A percentile compares a stretch with the other conserved stretches of the same genome.
These are phyloP conservation scores for Cyberlindnera lachancei DNA, from an alignment of 805 yeast genomes.

Conservation along the genomic window DNA sequence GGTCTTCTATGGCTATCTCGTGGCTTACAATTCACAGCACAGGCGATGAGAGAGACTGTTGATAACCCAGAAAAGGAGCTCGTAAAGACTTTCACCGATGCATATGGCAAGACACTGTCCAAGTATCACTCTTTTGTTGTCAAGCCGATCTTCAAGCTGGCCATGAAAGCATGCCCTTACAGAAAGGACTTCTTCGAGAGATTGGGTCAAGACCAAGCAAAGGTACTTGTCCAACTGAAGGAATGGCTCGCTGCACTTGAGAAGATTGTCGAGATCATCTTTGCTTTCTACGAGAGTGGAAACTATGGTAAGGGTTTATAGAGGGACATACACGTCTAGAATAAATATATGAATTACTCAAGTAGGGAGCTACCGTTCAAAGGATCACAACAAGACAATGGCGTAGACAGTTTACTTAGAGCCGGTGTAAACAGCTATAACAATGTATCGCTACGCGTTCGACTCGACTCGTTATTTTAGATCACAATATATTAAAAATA, in stretches of 20 bases:
- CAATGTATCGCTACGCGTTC: too few relatives aligned
- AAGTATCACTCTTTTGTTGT: conserved; percentile 77
- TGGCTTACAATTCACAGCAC: conserved; percentile 87
- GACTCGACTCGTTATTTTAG: too few relatives aligned
- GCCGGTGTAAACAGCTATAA: too few relatives aligned
- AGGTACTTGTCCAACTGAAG: conserved; percentile 55
- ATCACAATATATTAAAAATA: too few relatives aligned
- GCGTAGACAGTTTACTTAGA: too few relatives aligned
- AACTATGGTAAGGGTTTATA: conserved; percentile 86
- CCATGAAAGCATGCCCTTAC: conserved; percentile 94
- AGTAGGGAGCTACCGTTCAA: too few relatives aligned
- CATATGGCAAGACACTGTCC: conserved; percentile 74
- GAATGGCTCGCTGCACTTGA: conserved; percentile 77
- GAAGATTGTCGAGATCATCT: conserved; percentile 60
- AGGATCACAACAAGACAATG: too few relatives aligned
- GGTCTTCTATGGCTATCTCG: conserved; percentile 82
- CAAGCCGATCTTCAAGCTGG: conserved; percentile 83
- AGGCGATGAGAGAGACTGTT: conserved; percentile 76
- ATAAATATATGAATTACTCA: neutral
- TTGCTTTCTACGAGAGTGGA: conserved; percentile 70
- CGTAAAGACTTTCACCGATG: conserved; percentile 70
- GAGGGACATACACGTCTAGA: conserved; percentile 4
- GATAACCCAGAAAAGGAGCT: conserved; percentile 56
- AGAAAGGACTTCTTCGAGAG: conserved; percentile 78
- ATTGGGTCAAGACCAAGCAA: conserved; percentile 68